These are phyloP conservation scores for Penicillium parvum DNA, from an alignment of 495 filamentous ascomycete genomes.

Conservation along the genomic window DNA sequence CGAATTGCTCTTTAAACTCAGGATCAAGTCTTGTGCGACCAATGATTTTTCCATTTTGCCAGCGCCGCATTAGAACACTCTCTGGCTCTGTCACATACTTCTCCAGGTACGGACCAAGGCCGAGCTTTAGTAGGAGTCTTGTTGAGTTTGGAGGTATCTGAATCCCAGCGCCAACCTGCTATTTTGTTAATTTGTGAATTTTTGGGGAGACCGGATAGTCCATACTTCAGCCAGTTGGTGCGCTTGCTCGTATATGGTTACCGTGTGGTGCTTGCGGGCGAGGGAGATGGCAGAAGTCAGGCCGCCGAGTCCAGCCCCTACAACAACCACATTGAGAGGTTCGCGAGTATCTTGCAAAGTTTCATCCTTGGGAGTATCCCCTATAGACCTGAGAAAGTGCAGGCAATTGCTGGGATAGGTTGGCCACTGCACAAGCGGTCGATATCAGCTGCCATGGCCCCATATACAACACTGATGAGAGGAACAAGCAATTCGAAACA, in stretches of 20 bases:
- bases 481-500: neutral
- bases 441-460: too few species aligned
- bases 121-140: conserved; percentile 36
- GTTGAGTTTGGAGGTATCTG: conserved; percentile 52
- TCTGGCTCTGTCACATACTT: conserved; percentile 26
- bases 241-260: conserved; percentile 7
- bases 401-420: conserved; percentile 4
- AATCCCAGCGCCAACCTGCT: conserved; percentile 53
- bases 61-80: conserved; percentile 33
- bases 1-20: conserved; percentile 29
- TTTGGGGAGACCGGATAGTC: neutral
- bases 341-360: neutral
- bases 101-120: conserved; percentile 27
- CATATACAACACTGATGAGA: too few species aligned
- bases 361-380: neutral
- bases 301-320: conserved; percentile 2
- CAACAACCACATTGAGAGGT: neutral
- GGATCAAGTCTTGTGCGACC: conserved; percentile 31
- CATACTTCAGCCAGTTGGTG: conserved; percentile 1
- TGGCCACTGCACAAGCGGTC: neutral
- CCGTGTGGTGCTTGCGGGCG: neutral
- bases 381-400: neutral
- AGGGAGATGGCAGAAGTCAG: conserved; percentile 5
- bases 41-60: conserved; percentile 35
- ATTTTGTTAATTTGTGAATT: neutral